These are phyloP conservation scores for Clausena lansium DNA, from an alignment of 345 rosid genomes.

Conservation along the genomic window DNA sequence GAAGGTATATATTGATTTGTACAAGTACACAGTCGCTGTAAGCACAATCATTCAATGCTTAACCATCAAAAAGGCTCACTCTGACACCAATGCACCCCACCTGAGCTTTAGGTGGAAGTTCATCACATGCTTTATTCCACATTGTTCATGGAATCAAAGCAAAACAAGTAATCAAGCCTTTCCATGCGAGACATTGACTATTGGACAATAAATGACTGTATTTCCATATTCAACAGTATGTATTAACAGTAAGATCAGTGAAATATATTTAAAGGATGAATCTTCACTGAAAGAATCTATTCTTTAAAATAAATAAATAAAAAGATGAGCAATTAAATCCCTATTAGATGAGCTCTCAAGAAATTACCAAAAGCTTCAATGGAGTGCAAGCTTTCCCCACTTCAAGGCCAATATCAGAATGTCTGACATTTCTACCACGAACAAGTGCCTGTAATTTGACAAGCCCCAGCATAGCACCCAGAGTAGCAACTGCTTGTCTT, in stretches of 20 bases:
- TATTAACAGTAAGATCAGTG: not conserved
- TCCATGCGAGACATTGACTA: not conserved
- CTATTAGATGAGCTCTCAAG: slow-evolving; percentile 1
- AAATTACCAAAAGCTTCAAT: slow-evolving; percentile 50
- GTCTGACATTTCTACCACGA: slow-evolving; percentile 65
- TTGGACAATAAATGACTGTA: not conserved
- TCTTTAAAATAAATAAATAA: not conserved
- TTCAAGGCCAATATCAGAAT: slow-evolving; percentile 56
- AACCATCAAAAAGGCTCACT: not conserved
- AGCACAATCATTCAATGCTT: not conserved
- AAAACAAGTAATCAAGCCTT: not conserved
- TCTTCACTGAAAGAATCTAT: not conserved
- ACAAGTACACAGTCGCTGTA: not conserved
- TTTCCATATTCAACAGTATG: not conserved
- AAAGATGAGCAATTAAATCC: not conserved
- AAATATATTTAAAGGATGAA: not conserved
- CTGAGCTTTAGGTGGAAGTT: not conserved
- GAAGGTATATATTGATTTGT: not conserved
- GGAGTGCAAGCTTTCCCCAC: slow-evolving; percentile 30
- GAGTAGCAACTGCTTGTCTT: slow-evolving; percentile 85
- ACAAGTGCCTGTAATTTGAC: slow-evolving; percentile 79
- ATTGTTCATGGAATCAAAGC: not conserved
- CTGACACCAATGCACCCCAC: not conserved
- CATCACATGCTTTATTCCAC: not conserved
- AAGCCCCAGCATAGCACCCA: slow-evolving; percentile 72